Base-by-base conservation (phyloP, 2,329 filamentous ascomycete species). In the Truncatella angustata region DNA sequence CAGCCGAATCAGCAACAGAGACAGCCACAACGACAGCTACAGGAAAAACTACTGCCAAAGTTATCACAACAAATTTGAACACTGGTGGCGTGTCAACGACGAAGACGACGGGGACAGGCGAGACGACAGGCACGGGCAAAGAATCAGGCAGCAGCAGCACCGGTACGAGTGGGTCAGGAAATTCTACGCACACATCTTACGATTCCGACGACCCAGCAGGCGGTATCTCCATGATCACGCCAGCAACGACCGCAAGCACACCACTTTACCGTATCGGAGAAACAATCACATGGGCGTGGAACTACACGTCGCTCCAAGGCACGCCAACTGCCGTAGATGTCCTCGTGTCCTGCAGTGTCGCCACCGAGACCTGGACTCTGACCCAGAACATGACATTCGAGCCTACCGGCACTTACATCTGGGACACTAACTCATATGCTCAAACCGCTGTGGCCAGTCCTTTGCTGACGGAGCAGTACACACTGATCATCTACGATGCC, bases 321-420 rank as follows among this genome's bases (percentile, higher is more conserved):
- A 79, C 73, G 1, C 84, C 84, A 2, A 82, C 79, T 3, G 83
- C 81, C 36, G 63, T 87, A 52, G 81, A 87, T 57, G 72, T 87
- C 12, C 66, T 85, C 52, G 73, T 82, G 30, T 81, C 79, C 57
- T 84, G 80, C 71, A 77, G 77, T 36, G 66, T 66, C 6, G 78
- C 74, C 40, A 67, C 72, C 18, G 72, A 75, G 54, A 78, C 81
- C 2, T 86, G 80, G 72, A 86, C 83, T 14, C 71, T 87, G 40
- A 83, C 83, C 3, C 71, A 75, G 63, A 87, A 87, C 71, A 84
- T 85, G 78, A 80, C 79, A 0, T 84, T 79, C 52, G 66, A 72
- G 54, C 75, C 75, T 16, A 72, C 71, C 4, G 79, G 70, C 36
- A 68, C 73, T 20, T 83, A 76, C 60, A 77, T 76, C 6, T 87